These are phyloP conservation scores for Leptographium lundbergii DNA, from an alignment of 2,329 filamentous ascomycete genomes.

Conservation along the genomic window DNA sequence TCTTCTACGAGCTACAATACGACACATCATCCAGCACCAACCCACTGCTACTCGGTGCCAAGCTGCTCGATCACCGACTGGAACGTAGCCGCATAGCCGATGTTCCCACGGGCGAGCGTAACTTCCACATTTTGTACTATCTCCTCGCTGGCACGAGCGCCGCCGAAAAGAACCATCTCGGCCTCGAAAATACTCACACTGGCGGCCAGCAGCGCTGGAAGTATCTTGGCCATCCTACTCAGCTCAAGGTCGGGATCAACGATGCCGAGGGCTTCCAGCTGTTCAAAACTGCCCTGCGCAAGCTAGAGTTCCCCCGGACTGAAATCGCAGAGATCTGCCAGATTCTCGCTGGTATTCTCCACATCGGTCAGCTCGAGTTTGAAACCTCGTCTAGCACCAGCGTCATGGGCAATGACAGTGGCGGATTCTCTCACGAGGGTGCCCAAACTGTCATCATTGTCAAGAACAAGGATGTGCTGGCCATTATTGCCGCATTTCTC, in stretches of 20 bases:
- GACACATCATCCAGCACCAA: slow-evolving; percentile 76
- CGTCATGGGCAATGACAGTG: slow-evolving; percentile 75
- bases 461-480: slow-evolving; percentile 83
- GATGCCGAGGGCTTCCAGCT: slow-evolving; percentile 92
- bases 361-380: slow-evolving; percentile 95
- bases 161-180: slow-evolving; percentile 79
- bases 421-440: slow-evolving; percentile 91
- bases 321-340: slow-evolving; percentile 98
- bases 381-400: slow-evolving; percentile 69
- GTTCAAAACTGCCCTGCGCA: slow-evolving; percentile 90
- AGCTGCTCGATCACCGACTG: slow-evolving; percentile 83
- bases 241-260: slow-evolving; percentile 94
- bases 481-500: slow-evolving; percentile 84
- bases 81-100: slow-evolving; percentile 84
- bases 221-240: slow-evolving; percentile 90
- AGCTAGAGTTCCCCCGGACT: slow-evolving; percentile 82
- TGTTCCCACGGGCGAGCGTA: slow-evolving; percentile 89
- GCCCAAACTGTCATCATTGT: slow-evolving; percentile 75
- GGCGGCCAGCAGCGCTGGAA: slow-evolving; percentile 71
- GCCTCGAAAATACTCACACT: slow-evolving; percentile 37
- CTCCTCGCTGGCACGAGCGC: slow-evolving; percentile 82
- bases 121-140: slow-evolving; percentile 94
- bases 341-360: slow-evolving; percentile 83
- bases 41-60: slow-evolving; percentile 83
- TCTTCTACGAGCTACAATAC: slow-evolving; percentile 95